Conservation (phyloP, 345 rosid genomes). For the Hirschfeldia incana region DNA sequence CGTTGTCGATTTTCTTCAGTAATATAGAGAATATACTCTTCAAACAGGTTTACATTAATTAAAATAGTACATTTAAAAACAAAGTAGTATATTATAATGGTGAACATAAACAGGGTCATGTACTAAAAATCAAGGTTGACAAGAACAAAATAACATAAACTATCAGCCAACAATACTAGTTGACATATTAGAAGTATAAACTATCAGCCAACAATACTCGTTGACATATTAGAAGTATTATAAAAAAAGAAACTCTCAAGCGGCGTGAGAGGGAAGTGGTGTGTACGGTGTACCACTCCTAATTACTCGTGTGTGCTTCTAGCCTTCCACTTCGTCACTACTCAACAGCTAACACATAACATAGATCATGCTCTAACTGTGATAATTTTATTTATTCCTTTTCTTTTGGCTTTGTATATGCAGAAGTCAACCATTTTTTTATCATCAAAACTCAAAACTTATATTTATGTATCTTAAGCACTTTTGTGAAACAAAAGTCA, state of each 20-base stretch:
- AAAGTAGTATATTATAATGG: background rate
- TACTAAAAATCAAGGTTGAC: background rate
- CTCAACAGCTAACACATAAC: conserved; percentile 24
- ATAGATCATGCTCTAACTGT: conserved; percentile 33
- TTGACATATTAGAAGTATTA: conserved; percentile 11
- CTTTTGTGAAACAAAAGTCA: conserved; percentile 13
- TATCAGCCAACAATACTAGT: too few relatives aligned
- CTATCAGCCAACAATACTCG: conserved; percentile 3
- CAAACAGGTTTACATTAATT: background rate
- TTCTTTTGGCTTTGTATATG: background rate
- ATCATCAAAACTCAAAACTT: background rate
- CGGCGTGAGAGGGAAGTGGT: conserved; percentile 31
- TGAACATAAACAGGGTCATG: background rate
- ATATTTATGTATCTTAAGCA: background rate
- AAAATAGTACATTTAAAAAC: background rate
- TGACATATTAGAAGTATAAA: background rate
- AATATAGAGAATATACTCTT: conserved; percentile 4
- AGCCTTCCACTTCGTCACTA: conserved; percentile 30
- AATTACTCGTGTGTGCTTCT: conserved; percentile 11
- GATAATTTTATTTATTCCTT: background rate
- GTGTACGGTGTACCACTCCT: conserved; percentile 33
- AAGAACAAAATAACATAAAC: background rate
- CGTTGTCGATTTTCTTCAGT: background rate
- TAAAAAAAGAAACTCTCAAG: background rate
- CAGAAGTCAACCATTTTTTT: background rate